Evolutionary conservation across 2,329 filamentous ascomycete species (phyloP).

Genomic region (Fusarium haematococcum): DNA sequence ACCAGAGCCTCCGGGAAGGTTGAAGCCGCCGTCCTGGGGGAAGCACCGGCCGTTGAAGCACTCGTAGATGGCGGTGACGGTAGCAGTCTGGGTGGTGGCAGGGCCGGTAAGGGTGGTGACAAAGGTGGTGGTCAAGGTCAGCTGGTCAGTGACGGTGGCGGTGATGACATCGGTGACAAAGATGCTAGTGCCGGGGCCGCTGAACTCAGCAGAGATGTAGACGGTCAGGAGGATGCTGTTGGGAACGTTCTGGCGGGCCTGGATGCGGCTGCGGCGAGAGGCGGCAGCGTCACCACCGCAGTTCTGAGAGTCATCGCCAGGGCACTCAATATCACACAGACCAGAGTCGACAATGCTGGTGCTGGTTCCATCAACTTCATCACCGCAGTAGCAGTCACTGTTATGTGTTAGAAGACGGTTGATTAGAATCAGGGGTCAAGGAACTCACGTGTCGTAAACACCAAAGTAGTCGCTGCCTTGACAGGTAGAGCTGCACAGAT

Average conservation of each 20-base stretch:
- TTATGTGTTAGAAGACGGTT: background rate
- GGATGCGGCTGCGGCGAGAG: constrained; percentile 26
- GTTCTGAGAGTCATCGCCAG: constrained; percentile 34
- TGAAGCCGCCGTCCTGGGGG: constrained; percentile 3
- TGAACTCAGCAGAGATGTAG: constrained; percentile 23
- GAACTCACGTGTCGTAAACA: constrained; percentile 39
- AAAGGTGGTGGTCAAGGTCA: constrained; percentile 34
- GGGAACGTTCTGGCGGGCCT: constrained; percentile 33
- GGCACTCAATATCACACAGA: constrained; percentile 35
- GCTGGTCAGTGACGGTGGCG: constrained; percentile 32
- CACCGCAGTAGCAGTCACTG: constrained; percentile 41
- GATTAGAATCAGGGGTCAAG: fast-evolving
- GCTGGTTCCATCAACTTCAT: constrained; percentile 12
- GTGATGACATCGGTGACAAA: constrained; percentile 12
- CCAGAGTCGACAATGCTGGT: constrained; percentile 18
- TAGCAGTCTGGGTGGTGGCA: constrained; percentile 22
- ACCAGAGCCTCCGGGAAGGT: background rate
- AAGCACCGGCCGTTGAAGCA: constrained; percentile 35
- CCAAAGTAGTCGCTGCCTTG: constrained; percentile 42
- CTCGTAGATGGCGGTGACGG: constrained; percentile 35
- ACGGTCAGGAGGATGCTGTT: constrained; percentile 40
- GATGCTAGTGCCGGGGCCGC: background rate
- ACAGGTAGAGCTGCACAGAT: constrained; percentile 44
- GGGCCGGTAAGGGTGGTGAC: constrained; percentile 28
- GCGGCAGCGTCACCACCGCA: constrained; percentile 37